Conservation (phyloP, 2,329 filamentous ascomycete species). For the Cytospora paraplurivora region DNA sequence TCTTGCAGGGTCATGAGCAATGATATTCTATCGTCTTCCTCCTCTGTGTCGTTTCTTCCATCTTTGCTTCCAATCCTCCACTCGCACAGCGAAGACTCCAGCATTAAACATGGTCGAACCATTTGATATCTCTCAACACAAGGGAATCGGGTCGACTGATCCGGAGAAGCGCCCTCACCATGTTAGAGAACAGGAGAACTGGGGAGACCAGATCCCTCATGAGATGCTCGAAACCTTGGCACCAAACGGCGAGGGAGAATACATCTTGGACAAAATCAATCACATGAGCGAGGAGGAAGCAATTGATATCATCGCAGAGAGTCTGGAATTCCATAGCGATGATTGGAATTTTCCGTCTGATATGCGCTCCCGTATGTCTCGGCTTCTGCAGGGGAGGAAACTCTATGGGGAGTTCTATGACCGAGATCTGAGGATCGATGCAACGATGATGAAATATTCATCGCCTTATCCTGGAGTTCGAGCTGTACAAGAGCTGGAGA, state of each 20-base stretch:
- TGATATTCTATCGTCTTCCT: conserved; percentile 12
- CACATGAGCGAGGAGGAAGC: conserved; percentile 48
- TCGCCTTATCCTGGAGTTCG: conserved; percentile 48
- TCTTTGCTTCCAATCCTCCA: background rate
- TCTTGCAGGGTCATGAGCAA: conserved; percentile 1
- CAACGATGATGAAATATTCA: conserved; percentile 44
- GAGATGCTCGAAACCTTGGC: conserved; percentile 45
- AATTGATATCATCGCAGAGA: conserved; percentile 42
- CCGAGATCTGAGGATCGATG: conserved; percentile 45
- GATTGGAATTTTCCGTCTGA: conserved; percentile 49
- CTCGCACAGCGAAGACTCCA: background rate
- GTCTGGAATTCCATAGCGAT: conserved; percentile 43
- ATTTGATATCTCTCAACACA: background rate
- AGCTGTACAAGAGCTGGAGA: conserved; percentile 42
- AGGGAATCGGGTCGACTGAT: conserved; percentile 30
- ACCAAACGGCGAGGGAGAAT: conserved; percentile 46
- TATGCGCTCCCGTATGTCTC: conserved; percentile 45
- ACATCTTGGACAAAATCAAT: conserved; percentile 46
- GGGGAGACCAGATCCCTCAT: conserved; percentile 43
- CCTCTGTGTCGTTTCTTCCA: background rate
- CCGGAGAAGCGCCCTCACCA: conserved; percentile 35
- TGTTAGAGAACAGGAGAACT: conserved; percentile 26
- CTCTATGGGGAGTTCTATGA: conserved; percentile 45
- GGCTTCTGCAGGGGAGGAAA: conserved; percentile 43
- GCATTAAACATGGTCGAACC: conserved; percentile 16